Conservation (phyloP, 2,329 filamentous ascomycete species). For the Madurella fahalii region DNA sequence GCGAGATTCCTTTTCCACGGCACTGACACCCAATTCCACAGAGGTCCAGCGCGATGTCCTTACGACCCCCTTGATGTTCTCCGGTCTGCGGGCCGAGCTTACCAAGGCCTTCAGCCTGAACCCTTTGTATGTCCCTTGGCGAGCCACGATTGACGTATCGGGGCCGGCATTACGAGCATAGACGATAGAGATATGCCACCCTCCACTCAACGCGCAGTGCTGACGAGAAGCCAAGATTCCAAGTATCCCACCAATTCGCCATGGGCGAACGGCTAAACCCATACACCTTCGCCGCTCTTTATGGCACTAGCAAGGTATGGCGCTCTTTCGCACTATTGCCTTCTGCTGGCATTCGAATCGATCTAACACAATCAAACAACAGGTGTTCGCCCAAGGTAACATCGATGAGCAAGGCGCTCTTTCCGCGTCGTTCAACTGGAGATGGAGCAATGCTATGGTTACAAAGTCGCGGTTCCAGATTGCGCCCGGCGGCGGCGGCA, state of each 20-base stretch:
- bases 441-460: constrained; percentile 68
- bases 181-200: background rate
- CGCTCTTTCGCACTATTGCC: background rate
- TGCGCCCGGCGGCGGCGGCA: constrained; percentile 63
- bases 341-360: background rate
- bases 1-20: background rate
- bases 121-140: constrained; percentile 51
- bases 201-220: background rate
- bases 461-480: constrained; percentile 88
- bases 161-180: background rate
- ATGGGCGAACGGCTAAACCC: constrained; percentile 91
- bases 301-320: constrained; percentile 82
- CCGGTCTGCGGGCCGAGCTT: constrained; percentile 89
- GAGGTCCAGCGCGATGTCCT: constrained; percentile 97
- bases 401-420: constrained; percentile 89
- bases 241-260: constrained; percentile 94
- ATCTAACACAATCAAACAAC: constrained; percentile 36
- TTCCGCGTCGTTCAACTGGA: constrained; percentile 86
- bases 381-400: constrained; percentile 95
- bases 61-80: constrained; percentile 95
- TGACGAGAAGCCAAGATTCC: constrained; percentile 53
- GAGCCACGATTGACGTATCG: background rate
- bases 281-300: constrained; percentile 91
- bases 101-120: constrained; percentile 94
- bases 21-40: constrained; percentile 14